Percentiles rank a stretch among this genome's conserved stretches.
These are phyloP conservation scores for Arachnomyces sp. DNA, from an alignment of 2,329 filamentous ascomycete species.

Conservation along the genomic window DNA sequence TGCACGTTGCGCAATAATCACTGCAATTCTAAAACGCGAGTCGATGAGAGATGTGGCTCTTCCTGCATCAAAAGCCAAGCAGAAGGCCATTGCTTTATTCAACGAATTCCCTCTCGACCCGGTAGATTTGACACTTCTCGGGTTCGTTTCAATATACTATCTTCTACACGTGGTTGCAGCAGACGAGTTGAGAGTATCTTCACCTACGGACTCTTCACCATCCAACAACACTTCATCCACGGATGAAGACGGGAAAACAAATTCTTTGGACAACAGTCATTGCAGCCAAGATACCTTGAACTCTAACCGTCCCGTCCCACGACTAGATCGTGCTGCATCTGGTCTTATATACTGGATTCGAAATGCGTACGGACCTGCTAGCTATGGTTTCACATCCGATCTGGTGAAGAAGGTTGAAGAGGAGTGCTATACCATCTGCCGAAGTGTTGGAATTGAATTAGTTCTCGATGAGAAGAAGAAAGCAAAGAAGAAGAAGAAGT, in stretches of 20 bases:
- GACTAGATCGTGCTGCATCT: slow-evolving; percentile 31
- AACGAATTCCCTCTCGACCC: slow-evolving; percentile 36
- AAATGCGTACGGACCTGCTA: slow-evolving; percentile 37
- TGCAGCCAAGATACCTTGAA: slow-evolving; percentile 8
- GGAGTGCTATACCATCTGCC: slow-evolving; percentile 30
- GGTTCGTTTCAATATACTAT: slow-evolving; percentile 36
- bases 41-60: slow-evolving; percentile 23
- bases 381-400: slow-evolving; percentile 32
- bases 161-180: slow-evolving; percentile 33
- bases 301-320: slow-evolving; percentile 16
- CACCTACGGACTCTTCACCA: slow-evolving; percentile 10
- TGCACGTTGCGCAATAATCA: slow-evolving; percentile 53
- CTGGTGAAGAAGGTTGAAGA: slow-evolving; percentile 32
- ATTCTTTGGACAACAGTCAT: not conserved
- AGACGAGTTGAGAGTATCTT: slow-evolving; percentile 22
- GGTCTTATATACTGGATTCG: slow-evolving; percentile 39
- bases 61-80: slow-evolving; percentile 29
- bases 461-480: slow-evolving; percentile 21
- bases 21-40: slow-evolving; percentile 41
- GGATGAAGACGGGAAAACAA: slow-evolving; percentile 22
- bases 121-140: slow-evolving; percentile 34
- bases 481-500: slow-evolving; percentile 13
- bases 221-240: slow-evolving; percentile 13
- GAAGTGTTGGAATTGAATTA: slow-evolving; percentile 28
- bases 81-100: slow-evolving; percentile 36